Evolutionary conservation across 2,329 filamentous ascomycete genomes (phyloP).

Genomic region (Gremmenia infestans): DNA sequence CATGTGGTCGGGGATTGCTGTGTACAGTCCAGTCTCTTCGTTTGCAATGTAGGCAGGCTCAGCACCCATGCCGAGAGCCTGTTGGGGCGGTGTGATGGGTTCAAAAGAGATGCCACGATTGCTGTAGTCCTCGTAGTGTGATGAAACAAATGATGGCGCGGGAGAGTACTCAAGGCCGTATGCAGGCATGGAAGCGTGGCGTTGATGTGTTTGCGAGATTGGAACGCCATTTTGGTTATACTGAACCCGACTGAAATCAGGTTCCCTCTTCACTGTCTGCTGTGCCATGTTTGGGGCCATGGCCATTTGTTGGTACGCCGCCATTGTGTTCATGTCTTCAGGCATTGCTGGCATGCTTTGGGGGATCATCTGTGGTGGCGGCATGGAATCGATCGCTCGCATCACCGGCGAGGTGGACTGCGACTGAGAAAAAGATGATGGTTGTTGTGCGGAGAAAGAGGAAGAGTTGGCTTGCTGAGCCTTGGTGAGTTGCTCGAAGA

Average conservation of each 20-base stretch:
- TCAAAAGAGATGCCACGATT: conserved; percentile 94
- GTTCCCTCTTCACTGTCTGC: conserved; percentile 80
- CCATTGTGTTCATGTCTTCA: conserved; percentile 60
- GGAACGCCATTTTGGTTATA: conserved; percentile 92
- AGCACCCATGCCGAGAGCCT: conserved; percentile 71
- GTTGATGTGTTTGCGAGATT: conserved; percentile 76
- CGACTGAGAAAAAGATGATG: conserved; percentile 54
- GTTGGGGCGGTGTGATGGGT: conserved; percentile 92
- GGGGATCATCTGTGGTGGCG: conserved; percentile 78
- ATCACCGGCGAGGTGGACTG: conserved; percentile 86
- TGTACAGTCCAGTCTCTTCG: conserved; percentile 94
- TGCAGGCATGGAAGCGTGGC: conserved; percentile 96
- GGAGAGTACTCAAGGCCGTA: conserved; percentile 95
- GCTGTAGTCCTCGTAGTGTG: conserved; percentile 96
- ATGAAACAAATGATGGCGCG: conserved; percentile 96
- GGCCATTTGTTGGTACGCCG: conserved; percentile 62
- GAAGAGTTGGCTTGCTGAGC: conserved; percentile 98
- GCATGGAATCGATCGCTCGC: conserved; percentile 90
- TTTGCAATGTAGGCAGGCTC: conserved; percentile 98
- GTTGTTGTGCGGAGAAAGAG: conserved; percentile 79
- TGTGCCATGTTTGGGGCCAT: conserved; percentile 67
- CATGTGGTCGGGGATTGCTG: conserved; percentile 84
- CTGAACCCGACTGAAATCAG: conserved; percentile 74
- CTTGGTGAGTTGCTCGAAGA: conserved; percentile 99
- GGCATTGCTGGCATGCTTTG: conserved; percentile 47